Percentiles rank a stretch among this genome's conserved stretches.
phyloP scores from a whole-genome alignment of 768 basidiomycete genomes.

The Lentinula lateritia region DNA sequence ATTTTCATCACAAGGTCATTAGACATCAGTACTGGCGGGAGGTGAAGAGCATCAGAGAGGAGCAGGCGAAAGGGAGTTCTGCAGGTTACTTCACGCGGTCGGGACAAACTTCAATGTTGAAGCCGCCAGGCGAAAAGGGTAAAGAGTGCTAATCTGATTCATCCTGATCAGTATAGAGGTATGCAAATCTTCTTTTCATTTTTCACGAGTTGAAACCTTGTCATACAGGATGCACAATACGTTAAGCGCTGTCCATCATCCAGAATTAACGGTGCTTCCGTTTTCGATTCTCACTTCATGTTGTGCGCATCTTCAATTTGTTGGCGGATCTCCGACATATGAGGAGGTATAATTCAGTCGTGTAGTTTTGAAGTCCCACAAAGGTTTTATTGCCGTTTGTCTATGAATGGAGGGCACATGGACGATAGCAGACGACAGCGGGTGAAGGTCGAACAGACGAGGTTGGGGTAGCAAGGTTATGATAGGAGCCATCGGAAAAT shows the following conservation, averaged over 20 bases:
- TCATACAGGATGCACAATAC: too few species aligned
- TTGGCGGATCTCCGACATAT: too few species aligned
- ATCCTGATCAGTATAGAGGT: background rate
- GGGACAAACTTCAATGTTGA: background rate
- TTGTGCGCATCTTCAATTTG: too few species aligned
- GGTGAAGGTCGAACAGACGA: background rate
- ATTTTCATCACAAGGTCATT: background rate
- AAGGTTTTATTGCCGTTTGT: too few species aligned
- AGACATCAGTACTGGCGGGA: constrained; percentile 1
- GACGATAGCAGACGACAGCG: background rate
- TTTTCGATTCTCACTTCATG: too few species aligned
- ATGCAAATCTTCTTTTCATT: too few species aligned
- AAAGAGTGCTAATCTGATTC: background rate
- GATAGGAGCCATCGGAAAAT: background rate
- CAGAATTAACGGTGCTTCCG: too few species aligned
- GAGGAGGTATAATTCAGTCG: too few species aligned
- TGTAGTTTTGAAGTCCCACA: too few species aligned
- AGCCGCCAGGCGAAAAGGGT: background rate
- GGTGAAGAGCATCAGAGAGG: background rate
- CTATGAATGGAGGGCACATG: background rate
- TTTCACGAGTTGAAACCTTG: too few species aligned
- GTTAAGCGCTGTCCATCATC: too few species aligned
- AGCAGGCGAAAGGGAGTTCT: background rate
- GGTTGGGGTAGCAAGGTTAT: background rate
- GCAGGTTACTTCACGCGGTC: background rate